Evolutionary conservation across 2,329 filamentous ascomycete genomes (phyloP), one percentile per base, ranked within the genome.

Genomic region (Aspergillus proliferans): DNA sequence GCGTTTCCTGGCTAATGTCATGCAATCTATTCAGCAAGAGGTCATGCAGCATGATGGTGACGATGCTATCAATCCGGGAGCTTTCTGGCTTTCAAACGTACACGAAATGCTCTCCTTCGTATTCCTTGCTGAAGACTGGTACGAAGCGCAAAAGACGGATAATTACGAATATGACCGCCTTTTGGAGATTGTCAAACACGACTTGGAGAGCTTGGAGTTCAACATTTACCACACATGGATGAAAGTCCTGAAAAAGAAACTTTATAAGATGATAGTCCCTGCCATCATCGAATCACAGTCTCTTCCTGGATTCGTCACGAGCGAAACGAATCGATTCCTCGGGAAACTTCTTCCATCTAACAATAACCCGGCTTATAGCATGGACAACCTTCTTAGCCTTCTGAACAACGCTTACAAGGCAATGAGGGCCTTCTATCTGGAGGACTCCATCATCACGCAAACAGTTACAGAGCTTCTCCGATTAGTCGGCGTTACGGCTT

Each of bases 211-310:
- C 71, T 79, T 98, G 55, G 93, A 98, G 74, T 98, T 98, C 78
- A 98, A 98, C 77, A 98, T 98, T 63, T 98, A 98, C 73, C 93
- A 98, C 74, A 98, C 93, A 22, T 98, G 93, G 93, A 98, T 98
- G 93, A 98, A 98, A 79, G 88, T 96, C 49, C 76, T 98, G 65
- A 98, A 98, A 82, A 96, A 96, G 83, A 95, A 95, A 76, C 80
- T 98, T 55, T 89, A 94, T 64, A 97, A 97, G 81, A 98, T 98
- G 93, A 94, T 98, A 64, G 95, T 98, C 47, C 93, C 93, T 1
- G 93, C 93, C 48, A 98, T 98, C 69, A 98, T 98, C 64, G 93
- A 98, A 71, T 97, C 92, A 43, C 93, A 98, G 71, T 97, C 93
- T 21, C 83, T 98, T 53, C 93, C 93, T 46, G 93, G 93, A 59